These are phyloP conservation scores for Fabrea salina DNA, from an alignment of 169 alveolate species.

Conservation along the genomic window DNA sequence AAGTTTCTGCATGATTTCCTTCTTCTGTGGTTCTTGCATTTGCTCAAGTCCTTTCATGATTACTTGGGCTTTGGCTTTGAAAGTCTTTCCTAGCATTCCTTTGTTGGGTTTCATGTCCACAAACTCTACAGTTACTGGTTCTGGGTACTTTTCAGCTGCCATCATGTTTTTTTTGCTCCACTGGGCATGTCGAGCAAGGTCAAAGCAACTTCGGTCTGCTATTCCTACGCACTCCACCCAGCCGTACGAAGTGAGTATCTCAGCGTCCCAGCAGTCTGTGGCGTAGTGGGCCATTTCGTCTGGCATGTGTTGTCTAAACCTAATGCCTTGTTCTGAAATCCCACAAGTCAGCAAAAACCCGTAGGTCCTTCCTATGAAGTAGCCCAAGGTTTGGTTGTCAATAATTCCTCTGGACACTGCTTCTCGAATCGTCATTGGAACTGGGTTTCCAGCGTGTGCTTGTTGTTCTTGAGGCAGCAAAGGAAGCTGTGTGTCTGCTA, in stretches of 20 bases:
- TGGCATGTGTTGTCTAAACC: conserved; percentile 95
- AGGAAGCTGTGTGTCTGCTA: conserved; percentile 85
- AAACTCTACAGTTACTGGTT: conserved; percentile 83
- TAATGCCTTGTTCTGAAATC: conserved; percentile 85
- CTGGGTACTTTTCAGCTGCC: conserved; percentile 89
- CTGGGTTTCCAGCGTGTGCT: conserved; percentile 40
- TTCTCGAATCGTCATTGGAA: conserved; percentile 82
- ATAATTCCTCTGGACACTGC: conserved; percentile 88
- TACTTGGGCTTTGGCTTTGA: conserved; percentile 78
- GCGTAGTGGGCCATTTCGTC: conserved; percentile 99
- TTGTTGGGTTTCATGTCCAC: conserved; percentile 81
- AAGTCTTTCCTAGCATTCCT: conserved; percentile 84
- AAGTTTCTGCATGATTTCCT: conserved; percentile 41
- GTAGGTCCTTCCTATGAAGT: conserved; percentile 95
- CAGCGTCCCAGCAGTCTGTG: conserved; percentile 99
- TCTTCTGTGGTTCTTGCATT: conserved; percentile 39
- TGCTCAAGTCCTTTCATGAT: conserved; percentile 25
- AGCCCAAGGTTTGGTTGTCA: conserved; percentile 94
- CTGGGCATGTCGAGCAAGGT: conserved; percentile 89
- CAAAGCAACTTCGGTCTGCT: conserved; percentile 97
- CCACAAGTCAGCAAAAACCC: conserved; percentile 90
- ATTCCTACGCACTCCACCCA: conserved; percentile 98
- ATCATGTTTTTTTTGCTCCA: conserved; percentile 84
- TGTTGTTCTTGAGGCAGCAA: conserved; percentile 86
- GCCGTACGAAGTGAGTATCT: conserved; percentile 94